These are phyloP conservation scores for Whalleya microplaca DNA, from an alignment of 2,329 filamentous ascomycete genomes.

Conservation along the genomic window DNA sequence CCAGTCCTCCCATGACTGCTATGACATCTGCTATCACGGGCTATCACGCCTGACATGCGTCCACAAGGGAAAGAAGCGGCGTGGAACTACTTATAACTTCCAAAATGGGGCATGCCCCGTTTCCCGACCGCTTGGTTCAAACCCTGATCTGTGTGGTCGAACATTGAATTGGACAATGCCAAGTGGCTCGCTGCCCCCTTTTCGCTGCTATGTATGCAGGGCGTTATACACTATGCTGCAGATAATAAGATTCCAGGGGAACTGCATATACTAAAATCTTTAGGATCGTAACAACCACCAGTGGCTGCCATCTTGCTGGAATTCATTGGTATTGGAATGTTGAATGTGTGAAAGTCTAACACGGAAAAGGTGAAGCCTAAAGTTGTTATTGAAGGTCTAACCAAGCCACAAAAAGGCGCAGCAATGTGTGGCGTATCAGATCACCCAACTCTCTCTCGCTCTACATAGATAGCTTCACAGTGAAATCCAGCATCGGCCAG, in stretches of 20 bases:
- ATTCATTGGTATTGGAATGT: not conserved
- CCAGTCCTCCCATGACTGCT: not conserved
- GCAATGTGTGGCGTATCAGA: not conserved
- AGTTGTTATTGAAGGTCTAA: not conserved
- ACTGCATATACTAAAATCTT: not conserved
- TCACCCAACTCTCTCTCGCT: too few relatives aligned
- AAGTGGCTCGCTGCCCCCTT: not conserved
- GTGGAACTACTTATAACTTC: not conserved
- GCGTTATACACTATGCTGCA: not conserved
- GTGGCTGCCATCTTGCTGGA: not conserved
- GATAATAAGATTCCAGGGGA: not conserved
- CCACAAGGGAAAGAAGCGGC: not conserved
- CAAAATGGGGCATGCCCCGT: not conserved
- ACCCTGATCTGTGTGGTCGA: constrained; percentile 13
- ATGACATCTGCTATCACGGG: not conserved
- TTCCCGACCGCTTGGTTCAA: constrained; percentile 11
- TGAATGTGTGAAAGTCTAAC: not conserved
- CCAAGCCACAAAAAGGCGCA: not conserved
- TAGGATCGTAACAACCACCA: not conserved
- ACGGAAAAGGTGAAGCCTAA: not conserved
- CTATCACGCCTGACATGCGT: not conserved
- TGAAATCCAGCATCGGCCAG: not conserved
- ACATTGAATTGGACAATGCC: constrained; percentile 8
- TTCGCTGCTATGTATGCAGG: not conserved
- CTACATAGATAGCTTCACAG: not conserved